Evolutionary conservation across 805 yeast species (phyloP), one percentile per base, ranked within the genome.

Genomic region (Hanseniaspora hatyaiensis): DNA sequence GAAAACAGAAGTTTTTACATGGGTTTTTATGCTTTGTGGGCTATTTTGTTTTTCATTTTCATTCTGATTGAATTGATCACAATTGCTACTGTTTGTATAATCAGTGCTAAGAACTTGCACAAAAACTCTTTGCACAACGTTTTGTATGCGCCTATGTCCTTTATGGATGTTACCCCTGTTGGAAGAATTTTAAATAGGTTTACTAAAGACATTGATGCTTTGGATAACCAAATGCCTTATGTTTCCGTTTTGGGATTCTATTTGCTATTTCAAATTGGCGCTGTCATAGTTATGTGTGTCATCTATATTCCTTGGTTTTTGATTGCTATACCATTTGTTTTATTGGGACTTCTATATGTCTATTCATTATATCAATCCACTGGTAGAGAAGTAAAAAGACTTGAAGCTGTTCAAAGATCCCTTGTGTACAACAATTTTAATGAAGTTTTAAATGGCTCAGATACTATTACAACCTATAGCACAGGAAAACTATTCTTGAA

Each of bases 181-280:
- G 95, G 96, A 3, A 74, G 95, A 56, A 80, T 86, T 51, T 68
- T 86, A 58, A 86, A 84, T 63, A 69, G 95, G 53, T 86, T 86
- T 59, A 84, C 95, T 2, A 84, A 84, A 55, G 96, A 86, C 61
- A 81, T 92, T 0, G 94, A 86, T 59, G 78, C 79, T 29, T 67
- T 85, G 60, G 95, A 86, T 60, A 83, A 84, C 58, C 89, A 82
- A 63, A 62, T 86, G 52, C 81, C 79, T 57, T 41, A 48, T 28
- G 47, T 41, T 11, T 41, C 47, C 12, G 47, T 48, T 19, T 64
- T 79, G 61, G 64, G 81, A 47, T 56, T 78, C 41, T 74, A 68
- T 52, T 75, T 79, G 12, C 47, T 69, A 23, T 62, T 78, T 20
- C 73, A 70, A 55, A 73, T 82, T 47, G 52, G 73, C 32, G 94